These are phyloP conservation scores for Solanum corneliomulleri DNA, from an alignment of 257 asterid species.

Conservation along the genomic window DNA sequence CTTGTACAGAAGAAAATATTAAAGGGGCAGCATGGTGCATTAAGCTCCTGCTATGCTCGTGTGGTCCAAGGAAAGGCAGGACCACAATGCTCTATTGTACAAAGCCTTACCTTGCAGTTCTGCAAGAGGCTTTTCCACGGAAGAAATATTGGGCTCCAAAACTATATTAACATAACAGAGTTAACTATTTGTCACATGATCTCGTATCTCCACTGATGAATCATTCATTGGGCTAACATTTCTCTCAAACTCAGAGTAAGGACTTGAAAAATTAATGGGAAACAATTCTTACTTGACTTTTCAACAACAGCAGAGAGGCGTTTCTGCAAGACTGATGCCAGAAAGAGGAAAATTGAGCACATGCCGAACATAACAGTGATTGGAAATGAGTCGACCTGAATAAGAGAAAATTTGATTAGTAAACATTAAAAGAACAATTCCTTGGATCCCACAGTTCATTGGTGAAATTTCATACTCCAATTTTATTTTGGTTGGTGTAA, in stretches of 20 bases:
- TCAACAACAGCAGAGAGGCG: conserved; percentile 70
- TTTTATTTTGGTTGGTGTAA: background rate
- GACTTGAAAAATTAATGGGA: background rate
- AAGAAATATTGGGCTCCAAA: background rate
- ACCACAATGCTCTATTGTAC: background rate
- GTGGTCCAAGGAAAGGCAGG: background rate
- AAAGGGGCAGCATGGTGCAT: background rate
- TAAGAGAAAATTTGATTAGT: background rate
- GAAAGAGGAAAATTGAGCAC: conserved; percentile 92
- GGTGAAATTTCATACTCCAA: background rate
- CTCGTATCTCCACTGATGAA: background rate
- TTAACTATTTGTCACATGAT: background rate
- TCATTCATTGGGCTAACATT: background rate
- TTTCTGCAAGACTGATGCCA: conserved; percentile 81
- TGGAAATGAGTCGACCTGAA: conserved; percentile 83
- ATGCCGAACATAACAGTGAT: conserved; percentile 92
- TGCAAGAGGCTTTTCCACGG: background rate
- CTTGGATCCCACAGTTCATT: background rate
- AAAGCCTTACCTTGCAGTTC: background rate
- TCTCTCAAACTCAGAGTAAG: background rate
- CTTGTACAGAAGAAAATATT: background rate
- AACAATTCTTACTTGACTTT: conserved; percentile 62
- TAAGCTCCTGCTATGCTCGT: background rate
- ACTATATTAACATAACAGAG: background rate
- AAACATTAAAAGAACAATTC: background rate